These are phyloP conservation scores for Phalaenopsis equestris DNA, from an alignment of 106 monocot genomes.

Conservation along the genomic window DNA sequence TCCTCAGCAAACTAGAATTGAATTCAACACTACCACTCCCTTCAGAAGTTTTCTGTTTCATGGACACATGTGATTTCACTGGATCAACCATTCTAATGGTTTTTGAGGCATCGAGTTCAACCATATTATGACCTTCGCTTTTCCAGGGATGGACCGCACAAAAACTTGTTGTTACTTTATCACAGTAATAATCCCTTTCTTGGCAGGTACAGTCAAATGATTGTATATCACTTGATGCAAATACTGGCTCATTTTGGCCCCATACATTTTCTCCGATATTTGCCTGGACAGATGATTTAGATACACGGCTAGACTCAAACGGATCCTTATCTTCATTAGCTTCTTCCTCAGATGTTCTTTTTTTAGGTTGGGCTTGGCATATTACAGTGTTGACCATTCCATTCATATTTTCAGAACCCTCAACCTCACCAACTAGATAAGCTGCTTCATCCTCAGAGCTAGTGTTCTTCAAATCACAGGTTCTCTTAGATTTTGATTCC, in stretches of 20 bases:
- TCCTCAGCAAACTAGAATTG: slow-evolving; percentile 26
- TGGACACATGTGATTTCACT: slow-evolving; percentile 7
- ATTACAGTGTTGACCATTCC: neutral
- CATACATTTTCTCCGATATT: slow-evolving; percentile 7
- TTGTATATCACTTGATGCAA: slow-evolving; percentile 7
- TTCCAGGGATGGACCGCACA: neutral
- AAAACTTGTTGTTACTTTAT: neutral
- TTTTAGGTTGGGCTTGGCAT: slow-evolving; percentile 7
- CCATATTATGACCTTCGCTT: slow-evolving; percentile 1
- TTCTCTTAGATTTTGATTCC: slow-evolving; percentile 23
- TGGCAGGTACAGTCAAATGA: neutral
- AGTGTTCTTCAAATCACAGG: slow-evolving; percentile 4
- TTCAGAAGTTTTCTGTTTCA: slow-evolving; percentile 13
- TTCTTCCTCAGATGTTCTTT: slow-evolving; percentile 4
- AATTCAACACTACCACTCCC: slow-evolving; percentile 9
- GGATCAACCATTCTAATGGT: neutral
- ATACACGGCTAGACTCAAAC: slow-evolving; percentile 1
- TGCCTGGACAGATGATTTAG: neutral
- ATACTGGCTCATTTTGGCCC: slow-evolving; percentile 1
- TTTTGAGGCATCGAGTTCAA: neutral
- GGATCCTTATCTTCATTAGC: slow-evolving; percentile 5
- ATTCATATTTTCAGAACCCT: slow-evolving; percentile 10
- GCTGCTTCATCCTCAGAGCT: slow-evolving; percentile 19
- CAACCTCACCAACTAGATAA: slow-evolving; percentile 4
- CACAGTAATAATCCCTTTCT: neutral